phyloP scores from a whole-genome alignment of 179 eudicot genomes.

The Silene noctiflora region DNA sequence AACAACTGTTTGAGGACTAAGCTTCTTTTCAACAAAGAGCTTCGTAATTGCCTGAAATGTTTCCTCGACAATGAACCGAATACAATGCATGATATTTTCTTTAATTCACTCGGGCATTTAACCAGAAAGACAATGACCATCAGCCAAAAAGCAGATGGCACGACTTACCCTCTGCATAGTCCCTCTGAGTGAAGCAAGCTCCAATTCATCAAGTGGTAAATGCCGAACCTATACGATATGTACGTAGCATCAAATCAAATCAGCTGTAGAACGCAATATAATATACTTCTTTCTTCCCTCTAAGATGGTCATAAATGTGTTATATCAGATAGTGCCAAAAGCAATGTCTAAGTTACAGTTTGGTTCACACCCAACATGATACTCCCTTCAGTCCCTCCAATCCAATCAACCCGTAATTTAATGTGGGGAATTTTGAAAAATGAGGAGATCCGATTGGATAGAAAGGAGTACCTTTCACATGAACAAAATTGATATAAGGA shows the following conservation, averaged over 20 bases:
- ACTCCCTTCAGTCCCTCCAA: neutral
- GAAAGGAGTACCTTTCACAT: neutral
- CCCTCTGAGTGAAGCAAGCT: constrained; percentile 97
- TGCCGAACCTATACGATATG: constrained; percentile 61
- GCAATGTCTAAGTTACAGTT: neutral
- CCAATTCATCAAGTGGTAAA: constrained; percentile 95
- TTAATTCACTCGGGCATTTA: neutral
- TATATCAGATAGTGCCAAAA: neutral
- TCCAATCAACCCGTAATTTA: neutral
- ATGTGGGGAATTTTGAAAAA: neutral
- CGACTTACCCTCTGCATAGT: constrained; percentile 75
- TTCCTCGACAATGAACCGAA: neutral
- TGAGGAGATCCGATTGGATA: neutral
- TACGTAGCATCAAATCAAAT: constrained; percentile 16
- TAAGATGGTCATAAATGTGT: constrained; percentile 8
- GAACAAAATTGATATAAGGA: constrained; percentile 1
- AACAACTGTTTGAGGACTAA: neutral
- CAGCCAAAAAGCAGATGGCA: neutral
- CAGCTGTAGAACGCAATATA: neutral
- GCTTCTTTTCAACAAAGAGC: constrained; percentile 8
- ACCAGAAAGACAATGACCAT: neutral
- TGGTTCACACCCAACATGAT: neutral
- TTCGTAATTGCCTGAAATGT: neutral
- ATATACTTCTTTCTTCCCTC: neutral
- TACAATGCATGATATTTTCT: neutral